These are phyloP conservation scores for Lycium barbarum DNA, from an alignment of 257 asterid genomes.

Conservation along the genomic window DNA sequence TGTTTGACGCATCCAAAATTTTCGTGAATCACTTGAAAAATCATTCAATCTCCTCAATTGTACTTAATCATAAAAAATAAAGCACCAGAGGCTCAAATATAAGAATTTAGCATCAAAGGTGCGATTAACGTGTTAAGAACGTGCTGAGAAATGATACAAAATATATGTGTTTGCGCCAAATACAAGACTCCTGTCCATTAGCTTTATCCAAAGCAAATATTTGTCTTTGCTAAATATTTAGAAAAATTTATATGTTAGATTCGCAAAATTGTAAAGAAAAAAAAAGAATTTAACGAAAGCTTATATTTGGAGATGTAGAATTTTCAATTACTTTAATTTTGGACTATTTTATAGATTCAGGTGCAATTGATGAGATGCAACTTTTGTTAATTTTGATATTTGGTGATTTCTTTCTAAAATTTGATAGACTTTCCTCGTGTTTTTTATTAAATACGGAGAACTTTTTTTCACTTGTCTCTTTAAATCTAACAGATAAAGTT, in stretches of 20 bases:
- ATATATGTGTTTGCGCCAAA: too few species aligned
- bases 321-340: not conserved
- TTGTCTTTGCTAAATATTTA: not conserved
- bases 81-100: too few species aligned
- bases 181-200: too few species aligned
- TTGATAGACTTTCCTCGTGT: not conserved
- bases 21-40: too few species aligned
- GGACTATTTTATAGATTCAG: not conserved
- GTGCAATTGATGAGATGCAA: not conserved
- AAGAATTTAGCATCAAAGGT: too few species aligned
- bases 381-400: not conserved
- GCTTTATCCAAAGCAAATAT: not conserved
- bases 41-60: too few species aligned
- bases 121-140: too few species aligned
- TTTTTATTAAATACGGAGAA: not conserved
- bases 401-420: not conserved
- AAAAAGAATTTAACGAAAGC: not conserved
- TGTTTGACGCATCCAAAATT: too few species aligned
- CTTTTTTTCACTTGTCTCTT: not conserved
- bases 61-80: too few species aligned
- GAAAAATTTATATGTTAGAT: not conserved
- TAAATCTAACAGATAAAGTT: not conserved
- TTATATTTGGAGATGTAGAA: not conserved
- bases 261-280: not conserved
- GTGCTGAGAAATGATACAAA: too few species aligned